Base-by-base conservation (phyloP, 2,329 filamentous ascomycete genomes). In the Cercospora brassicicola region DNA sequence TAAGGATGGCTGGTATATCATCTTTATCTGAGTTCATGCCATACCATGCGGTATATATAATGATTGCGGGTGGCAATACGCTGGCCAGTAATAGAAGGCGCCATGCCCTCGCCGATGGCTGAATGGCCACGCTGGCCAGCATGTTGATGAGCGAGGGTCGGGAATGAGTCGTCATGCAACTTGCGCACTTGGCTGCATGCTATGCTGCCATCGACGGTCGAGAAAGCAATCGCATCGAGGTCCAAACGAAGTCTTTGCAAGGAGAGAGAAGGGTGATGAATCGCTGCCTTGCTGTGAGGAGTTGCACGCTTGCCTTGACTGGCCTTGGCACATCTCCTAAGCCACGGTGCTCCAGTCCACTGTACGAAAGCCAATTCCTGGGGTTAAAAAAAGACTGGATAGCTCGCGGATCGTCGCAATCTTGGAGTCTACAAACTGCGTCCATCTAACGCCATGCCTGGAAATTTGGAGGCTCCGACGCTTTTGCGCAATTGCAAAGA, bases 11-110 rank as follows among this genome's bases (percentile, higher is more conserved):
- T 39, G 66, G 68, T 8, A 73, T 64, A 51, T 73, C 63, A 39
- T 73, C 71, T 28, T 63, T 51, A 36, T 73, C 71, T 3, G 69
- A 72, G 39, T 73, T 73, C 18, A 64, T 65, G n/a, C 63, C 70
- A 55, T 71, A 73, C 71, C 71, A 73, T 18, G 71, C 63, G 9
- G 64, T 66, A 55, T 59, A 72, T n/a, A 70, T 56, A 2, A 69
- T 31, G 42, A 69, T 13, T 5, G 59, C 51, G 11, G 67, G 67
- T 2, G 67, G 26, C 2, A 67, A 20, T 28, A 70, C 11, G 15
- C 60, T 59, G 36, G 68, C 48, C 20, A 72, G 42, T 28, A 71
- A 62, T 15, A 60, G 15, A 15, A 67, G 51, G 26, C 67, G 67
- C 18, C 69, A 61, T 26, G 59, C 57, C 26, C 61, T 60, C 36